phyloP scores from a whole-genome alignment of 192 early-diverging fungal species.

The Radiomyces spectabilis region DNA sequence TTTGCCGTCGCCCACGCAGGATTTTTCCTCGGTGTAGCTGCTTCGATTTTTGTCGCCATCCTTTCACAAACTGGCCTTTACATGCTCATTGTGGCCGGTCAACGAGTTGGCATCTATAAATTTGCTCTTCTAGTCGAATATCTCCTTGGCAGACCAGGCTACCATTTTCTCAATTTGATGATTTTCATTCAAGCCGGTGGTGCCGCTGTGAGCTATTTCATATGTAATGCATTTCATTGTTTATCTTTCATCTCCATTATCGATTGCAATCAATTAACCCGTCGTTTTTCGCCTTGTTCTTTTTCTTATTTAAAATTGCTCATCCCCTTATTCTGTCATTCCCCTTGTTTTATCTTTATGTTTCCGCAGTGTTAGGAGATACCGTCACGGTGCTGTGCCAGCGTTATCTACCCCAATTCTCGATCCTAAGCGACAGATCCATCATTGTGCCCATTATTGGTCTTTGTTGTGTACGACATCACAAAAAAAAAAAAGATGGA shows the following conservation, averaged over 20 bases:
- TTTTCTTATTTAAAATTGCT: neutral
- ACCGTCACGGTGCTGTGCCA: slow-evolving; percentile 35
- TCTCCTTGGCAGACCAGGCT: slow-evolving; percentile 45
- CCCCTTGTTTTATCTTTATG: neutral
- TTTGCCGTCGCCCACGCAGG: slow-evolving; percentile 59
- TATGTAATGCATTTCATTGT: slow-evolving; percentile 16
- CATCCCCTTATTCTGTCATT: neutral
- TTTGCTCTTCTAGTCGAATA: slow-evolving; percentile 44
- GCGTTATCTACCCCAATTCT: slow-evolving; percentile 19
- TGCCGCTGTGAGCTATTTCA: slow-evolving; percentile 54
- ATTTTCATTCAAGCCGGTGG: slow-evolving; percentile 53
- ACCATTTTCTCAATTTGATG: slow-evolving; percentile 45
- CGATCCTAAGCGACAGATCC: slow-evolving; percentile 14
- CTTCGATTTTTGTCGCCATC: slow-evolving; percentile 37
- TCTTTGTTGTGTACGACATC: neutral
- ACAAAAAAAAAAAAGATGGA: neutral
- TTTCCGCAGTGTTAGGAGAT: slow-evolving; percentile 45
- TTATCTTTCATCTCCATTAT: neutral
- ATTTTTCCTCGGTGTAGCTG: slow-evolving; percentile 46
- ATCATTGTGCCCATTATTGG: slow-evolving; percentile 14
- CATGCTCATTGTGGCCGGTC: slow-evolving; percentile 52
- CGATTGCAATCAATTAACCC: neutral
- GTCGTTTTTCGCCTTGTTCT: neutral
- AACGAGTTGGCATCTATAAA: slow-evolving; percentile 46
- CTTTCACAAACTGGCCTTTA: slow-evolving; percentile 47